Percentiles rank a stretch among this genome's conserved stretches.
These are phyloP conservation scores for Graphilbum sp. DNA, from an alignment of 2,329 filamentous ascomycete genomes.

Conservation along the genomic window DNA sequence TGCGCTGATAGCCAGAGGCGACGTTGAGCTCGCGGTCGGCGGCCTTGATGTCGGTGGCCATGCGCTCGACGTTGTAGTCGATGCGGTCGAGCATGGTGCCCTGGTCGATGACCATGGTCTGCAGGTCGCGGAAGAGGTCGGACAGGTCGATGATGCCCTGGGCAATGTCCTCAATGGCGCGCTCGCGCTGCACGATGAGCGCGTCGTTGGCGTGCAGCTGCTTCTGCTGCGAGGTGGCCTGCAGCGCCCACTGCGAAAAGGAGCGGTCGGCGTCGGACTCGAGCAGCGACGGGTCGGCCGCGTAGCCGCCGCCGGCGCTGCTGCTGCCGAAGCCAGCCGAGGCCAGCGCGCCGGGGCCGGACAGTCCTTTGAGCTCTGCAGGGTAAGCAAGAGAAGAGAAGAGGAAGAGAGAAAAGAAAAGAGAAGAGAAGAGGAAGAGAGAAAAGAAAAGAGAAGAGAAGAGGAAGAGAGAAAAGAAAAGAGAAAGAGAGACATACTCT, in stretches of 20 bases:
- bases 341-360: slow-evolving; percentile 16
- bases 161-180: slow-evolving; percentile 94
- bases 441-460: neutral
- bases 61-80: slow-evolving; percentile 94
- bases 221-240: slow-evolving; percentile 50
- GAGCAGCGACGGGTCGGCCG: slow-evolving; percentile 66
- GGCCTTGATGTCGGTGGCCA: slow-evolving; percentile 83
- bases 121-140: slow-evolving; percentile 91
- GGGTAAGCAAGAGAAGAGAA: slow-evolving; percentile 4
- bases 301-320: slow-evolving; percentile 14
- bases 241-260: slow-evolving; percentile 77
- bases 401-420: neutral
- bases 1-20: slow-evolving; percentile 76
- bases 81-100: slow-evolving; percentile 85
- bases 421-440: neutral
- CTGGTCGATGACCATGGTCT: slow-evolving; percentile 88
- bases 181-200: slow-evolving; percentile 78
- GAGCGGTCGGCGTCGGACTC: slow-evolving; percentile 89
- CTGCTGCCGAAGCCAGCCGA: slow-evolving; percentile 16
- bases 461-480: neutral
- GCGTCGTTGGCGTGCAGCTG: slow-evolving; percentile 62
- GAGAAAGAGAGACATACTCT: slow-evolving; percentile 41
- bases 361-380: slow-evolving; percentile 58
- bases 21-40: slow-evolving; percentile 86
- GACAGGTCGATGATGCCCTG: slow-evolving; percentile 95